Conservation (phyloP, 768 basidiomycete genomes). For the Pholiota molesta region DNA sequence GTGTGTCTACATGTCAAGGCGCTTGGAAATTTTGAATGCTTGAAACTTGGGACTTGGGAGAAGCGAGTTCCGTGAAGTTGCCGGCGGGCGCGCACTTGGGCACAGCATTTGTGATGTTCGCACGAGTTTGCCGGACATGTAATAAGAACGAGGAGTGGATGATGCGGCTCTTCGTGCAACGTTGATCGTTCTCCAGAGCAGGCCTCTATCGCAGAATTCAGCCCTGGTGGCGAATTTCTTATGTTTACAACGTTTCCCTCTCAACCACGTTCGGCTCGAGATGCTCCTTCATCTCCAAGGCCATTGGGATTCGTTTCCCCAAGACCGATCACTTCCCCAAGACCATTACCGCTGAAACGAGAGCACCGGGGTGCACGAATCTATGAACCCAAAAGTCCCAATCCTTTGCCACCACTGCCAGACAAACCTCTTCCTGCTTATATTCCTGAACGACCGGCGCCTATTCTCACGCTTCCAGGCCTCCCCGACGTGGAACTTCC, state of each 20-base stretch:
- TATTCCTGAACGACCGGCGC: slow-evolving; percentile 26
- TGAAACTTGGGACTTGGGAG: no score
- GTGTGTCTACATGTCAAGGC: no score
- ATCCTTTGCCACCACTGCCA: slow-evolving; percentile 17
- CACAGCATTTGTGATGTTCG: slow-evolving; percentile 6
- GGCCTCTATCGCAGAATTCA: slow-evolving; percentile 22
- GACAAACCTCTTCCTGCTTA: slow-evolving; percentile 18
- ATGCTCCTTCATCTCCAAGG: slow-evolving; percentile 14
- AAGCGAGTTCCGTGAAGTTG: neutral
- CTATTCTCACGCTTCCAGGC: slow-evolving; percentile 27
- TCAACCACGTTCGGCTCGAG: slow-evolving; percentile 18
- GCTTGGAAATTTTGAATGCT: no score
- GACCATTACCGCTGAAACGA: slow-evolving; percentile 16
- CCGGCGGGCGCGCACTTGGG: neutral
- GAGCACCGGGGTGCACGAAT: slow-evolving; percentile 26
- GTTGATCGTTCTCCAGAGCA: slow-evolving; percentile 27
- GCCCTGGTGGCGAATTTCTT: slow-evolving; percentile 29
- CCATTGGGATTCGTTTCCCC: slow-evolving; percentile 9
- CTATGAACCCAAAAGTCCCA: slow-evolving; percentile 23
- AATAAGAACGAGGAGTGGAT: neutral
- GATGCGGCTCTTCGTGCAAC: slow-evolving; percentile 15
- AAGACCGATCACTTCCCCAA: slow-evolving; percentile 8
- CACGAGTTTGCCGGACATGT: neutral
- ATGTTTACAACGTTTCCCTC: slow-evolving; percentile 27
- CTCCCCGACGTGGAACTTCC: slow-evolving; percentile 25